Conservation (phyloP, 306 rosid genomes). For the Fagus crenata region DNA sequence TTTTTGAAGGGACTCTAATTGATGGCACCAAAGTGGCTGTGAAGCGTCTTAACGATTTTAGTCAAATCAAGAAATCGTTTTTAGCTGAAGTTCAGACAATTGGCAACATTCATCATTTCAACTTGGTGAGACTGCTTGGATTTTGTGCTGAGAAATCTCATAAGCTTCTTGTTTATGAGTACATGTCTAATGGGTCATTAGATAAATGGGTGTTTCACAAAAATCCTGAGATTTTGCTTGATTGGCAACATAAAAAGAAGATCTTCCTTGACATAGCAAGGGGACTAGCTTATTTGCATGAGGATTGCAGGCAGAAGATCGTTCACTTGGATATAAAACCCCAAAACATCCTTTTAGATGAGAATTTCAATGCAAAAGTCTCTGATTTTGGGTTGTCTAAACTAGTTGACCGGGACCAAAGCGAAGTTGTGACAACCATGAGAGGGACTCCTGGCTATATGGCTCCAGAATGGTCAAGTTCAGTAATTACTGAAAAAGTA, state of each 20-base stretch:
- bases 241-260: constrained; percentile 28
- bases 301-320: too few species aligned
- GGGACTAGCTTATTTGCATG: too few species aligned
- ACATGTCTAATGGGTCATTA: constrained; percentile 19
- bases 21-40: constrained; percentile 18
- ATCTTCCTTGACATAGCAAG: too few species aligned
- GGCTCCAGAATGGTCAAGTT: constrained; percentile 16
- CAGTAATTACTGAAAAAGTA: background rate
- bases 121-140: constrained; percentile 5
- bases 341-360: too few species aligned
- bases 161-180: constrained; percentile 25
- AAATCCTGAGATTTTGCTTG: background rate
- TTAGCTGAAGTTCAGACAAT: constrained; percentile 30
- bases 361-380: too few species aligned
- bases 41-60: constrained; percentile 14
- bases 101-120: constrained; percentile 23
- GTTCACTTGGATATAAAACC: too few species aligned
- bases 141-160: constrained; percentile 27
- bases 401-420: background rate
- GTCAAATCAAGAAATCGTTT: constrained; percentile 17
- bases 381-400: constrained; percentile 16
- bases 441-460: constrained; percentile 12
- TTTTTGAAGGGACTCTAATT: constrained; percentile 14
- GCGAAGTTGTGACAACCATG: constrained; percentile 5
- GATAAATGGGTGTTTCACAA: background rate